Base-by-base conservation (phyloP, 768 basidiomycete species). In the Krasilnikovozyma curviuscula region DNA sequence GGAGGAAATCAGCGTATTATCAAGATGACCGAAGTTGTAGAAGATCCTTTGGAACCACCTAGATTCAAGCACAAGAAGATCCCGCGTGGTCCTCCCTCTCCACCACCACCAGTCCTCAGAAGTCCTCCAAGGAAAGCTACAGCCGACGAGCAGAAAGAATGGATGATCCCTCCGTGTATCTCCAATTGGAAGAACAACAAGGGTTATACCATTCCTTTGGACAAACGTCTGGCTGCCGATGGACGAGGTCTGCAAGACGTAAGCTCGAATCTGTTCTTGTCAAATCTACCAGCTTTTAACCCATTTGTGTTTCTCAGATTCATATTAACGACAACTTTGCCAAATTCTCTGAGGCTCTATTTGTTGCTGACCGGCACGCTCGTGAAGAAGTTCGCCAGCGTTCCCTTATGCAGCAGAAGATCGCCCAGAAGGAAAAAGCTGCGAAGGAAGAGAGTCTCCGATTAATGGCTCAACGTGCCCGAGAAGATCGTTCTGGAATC, bases 151-250 rank as follows among this genome's bases (percentile, higher is more conserved):
- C 91, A 95, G 68, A 98, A 97, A 68, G 93, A 97, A 60, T 97
- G 93, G 93, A 93, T 95, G 88, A 95, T 98, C 49, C 93, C 93
- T 16, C 93, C 93, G 16, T 97, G 91, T 64, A 95, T 98, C 52
- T 91, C 85, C 24, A 98, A 98, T 67, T 98, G 93, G 93, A 98
- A 98, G 70, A 98, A 98, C 71, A 95, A 97, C 77, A 98, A 97
- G 68, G 93, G 93, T 73, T 98, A 89, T 64, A 97, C 93, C 1
- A 95, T 97, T 59, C 91, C 93, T 31, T 72, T 97, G 29, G 93
- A 97, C 63, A 97, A 98, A 68, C 83, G 91, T 54, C 70, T 98
- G 45, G 93, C 93, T 32, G 91, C 93, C 3, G 93, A 97, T 64
- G 91, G 91, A n/a, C 75, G 91, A 56, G 93, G 93, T 50, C 71